Conservation (phyloP, 192 early-diverging fungal species). For the Backusella mclennaniae region DNA sequence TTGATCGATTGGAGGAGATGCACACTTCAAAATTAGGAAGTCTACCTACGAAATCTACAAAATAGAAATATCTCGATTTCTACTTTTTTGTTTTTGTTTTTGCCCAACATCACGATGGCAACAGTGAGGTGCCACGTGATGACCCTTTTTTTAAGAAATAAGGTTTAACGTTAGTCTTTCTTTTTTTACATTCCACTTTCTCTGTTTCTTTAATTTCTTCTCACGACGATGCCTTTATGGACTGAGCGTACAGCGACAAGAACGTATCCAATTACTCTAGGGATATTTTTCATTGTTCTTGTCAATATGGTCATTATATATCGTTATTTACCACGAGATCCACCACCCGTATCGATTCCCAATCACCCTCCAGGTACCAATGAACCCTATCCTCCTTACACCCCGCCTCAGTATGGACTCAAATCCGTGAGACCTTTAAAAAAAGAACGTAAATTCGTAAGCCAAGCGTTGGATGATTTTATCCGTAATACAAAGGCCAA, state of each 20-base stretch:
- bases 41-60: background rate
- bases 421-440: background rate
- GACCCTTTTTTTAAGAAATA: background rate
- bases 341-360: constrained; percentile 4
- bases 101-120: background rate
- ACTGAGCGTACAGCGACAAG: background rate
- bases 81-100: background rate
- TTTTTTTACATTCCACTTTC: background rate
- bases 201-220: background rate
- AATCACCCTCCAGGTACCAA: background rate
- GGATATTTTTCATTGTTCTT: background rate
- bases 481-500: constrained; percentile 29
- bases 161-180: background rate
- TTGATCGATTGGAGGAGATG: too few species aligned
- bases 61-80: background rate
- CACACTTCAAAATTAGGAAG: too few species aligned
- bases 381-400: background rate
- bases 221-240: background rate
- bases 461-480: constrained; percentile 43
- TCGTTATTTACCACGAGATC: background rate
- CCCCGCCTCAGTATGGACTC: background rate
- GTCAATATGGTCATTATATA: background rate
- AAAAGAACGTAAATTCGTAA: constrained; percentile 45
- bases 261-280: background rate
- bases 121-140: background rate